These are phyloP conservation scores for Xylariales sp. DNA, from an alignment of 2,329 filamentous ascomycete species.

Conservation along the genomic window DNA sequence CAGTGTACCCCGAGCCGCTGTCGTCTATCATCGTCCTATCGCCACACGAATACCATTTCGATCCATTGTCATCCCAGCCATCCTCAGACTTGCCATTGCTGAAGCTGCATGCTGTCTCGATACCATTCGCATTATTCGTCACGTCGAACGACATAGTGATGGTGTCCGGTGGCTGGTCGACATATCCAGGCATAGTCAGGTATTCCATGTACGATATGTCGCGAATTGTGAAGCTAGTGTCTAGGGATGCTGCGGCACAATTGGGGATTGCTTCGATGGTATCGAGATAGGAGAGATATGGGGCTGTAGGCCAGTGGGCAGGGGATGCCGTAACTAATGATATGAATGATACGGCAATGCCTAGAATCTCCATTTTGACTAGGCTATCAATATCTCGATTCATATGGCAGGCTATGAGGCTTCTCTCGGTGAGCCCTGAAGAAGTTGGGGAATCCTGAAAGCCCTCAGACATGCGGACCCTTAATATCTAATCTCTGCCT, in stretches of 20 bases:
- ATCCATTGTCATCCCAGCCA: constrained; percentile 14
- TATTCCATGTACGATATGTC: constrained; percentile 11
- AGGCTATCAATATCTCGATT: no score
- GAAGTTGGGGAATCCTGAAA: no score
- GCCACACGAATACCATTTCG: constrained; percentile 14
- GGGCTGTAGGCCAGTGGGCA: no score
- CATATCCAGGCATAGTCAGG: constrained; percentile 5
- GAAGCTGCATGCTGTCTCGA: constrained; percentile 13
- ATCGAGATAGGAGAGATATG: no score
- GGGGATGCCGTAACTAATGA: no score
- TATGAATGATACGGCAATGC: no score
- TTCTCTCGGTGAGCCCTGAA: no score
- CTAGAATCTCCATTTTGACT: no score
- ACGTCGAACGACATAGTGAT: constrained; percentile 16
- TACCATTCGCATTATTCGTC: constrained; percentile 14
- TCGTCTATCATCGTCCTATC: constrained; percentile 12
- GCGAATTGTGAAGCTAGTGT: constrained; percentile 11
- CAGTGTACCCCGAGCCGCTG: constrained; percentile 9
- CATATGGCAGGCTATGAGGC: no score
- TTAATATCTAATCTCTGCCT: no score
- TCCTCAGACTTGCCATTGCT: constrained; percentile 11
- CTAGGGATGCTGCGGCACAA: background rate
- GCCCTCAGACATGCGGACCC: no score
- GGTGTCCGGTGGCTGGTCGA: constrained; percentile 12
- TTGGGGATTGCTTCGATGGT: background rate